Conservation (phyloP, 192 early-diverging fungal species). For the Entomortierella parvispora region DNA sequence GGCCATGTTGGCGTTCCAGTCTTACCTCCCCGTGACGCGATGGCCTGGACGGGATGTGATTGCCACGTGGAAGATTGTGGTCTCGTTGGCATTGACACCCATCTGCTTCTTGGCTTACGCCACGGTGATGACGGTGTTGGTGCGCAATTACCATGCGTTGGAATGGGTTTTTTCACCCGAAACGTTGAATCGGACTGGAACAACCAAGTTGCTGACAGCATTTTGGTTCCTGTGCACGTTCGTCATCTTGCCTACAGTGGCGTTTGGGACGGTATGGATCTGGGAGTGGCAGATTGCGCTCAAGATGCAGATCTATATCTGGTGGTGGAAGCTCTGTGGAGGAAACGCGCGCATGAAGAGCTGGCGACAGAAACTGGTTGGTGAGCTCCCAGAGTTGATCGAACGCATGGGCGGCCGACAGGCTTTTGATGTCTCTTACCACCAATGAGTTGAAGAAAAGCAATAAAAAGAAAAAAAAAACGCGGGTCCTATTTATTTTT, state of each 20-base stretch:
- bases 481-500: too few species aligned
- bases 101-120: constrained; percentile 43
- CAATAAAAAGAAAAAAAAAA: not conserved
- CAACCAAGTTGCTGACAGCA: constrained; percentile 13
- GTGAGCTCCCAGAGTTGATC: constrained; percentile 18
- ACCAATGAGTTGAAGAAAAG: constrained; percentile 8
- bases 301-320: constrained; percentile 44
- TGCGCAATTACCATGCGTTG: not conserved
- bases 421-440: constrained; percentile 30
- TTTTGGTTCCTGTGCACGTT: constrained; percentile 33
- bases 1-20: constrained; percentile 55
- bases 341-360: constrained; percentile 47
- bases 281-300: constrained; percentile 52
- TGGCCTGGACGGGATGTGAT: constrained; percentile 60
- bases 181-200: constrained; percentile 12
- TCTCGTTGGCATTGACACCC: constrained; percentile 40
- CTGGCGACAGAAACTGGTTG: constrained; percentile 35
- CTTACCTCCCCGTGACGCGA: constrained; percentile 55
- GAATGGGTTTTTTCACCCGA: not conserved
- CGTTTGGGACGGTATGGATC: constrained; percentile 38
- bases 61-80: constrained; percentile 58
- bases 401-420: constrained; percentile 27
- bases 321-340: constrained; percentile 50
- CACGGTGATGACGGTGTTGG: constrained; percentile 19
- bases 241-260: constrained; percentile 27